Evolutionary conservation across 257 asterid species (phyloP).

Genomic region (Verbena officinalis): DNA sequence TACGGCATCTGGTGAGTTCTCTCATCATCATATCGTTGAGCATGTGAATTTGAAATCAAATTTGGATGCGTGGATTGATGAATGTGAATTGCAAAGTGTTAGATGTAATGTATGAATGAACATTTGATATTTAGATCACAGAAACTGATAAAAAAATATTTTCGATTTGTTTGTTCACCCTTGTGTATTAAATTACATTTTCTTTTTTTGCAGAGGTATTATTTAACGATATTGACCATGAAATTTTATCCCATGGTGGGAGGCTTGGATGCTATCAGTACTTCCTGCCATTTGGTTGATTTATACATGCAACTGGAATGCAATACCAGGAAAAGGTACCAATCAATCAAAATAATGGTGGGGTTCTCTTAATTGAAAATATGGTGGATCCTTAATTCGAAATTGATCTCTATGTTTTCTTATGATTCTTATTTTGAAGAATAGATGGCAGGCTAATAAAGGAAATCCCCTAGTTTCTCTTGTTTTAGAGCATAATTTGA

Average conservation of each 20-base stretch:
- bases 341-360: neutral
- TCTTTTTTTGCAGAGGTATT: neutral
- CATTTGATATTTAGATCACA: neutral
- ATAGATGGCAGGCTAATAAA: neutral
- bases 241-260: slow-evolving; percentile 1
- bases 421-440: neutral
- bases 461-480: neutral
- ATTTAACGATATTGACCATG: slow-evolving; percentile 17
- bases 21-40: neutral
- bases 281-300: neutral
- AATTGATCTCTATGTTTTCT: neutral
- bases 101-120: neutral
- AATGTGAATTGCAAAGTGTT: neutral
- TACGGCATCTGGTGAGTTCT: slow-evolving; percentile 10
- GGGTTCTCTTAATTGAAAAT: slow-evolving; percentile 3
- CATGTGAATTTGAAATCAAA: neutral
- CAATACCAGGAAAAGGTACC: neutral
- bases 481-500: neutral
- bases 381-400: slow-evolving; percentile 6
- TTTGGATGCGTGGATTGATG: neutral
- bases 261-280: slow-evolving; percentile 19
- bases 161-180: slow-evolving; percentile 7
- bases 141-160: neutral
- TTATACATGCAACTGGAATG: slow-evolving; percentile 7
- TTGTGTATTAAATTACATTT: neutral